Evolutionary conservation across 129 eudicot species (phyloP), one percentile per base, ranked within the genome.

Genomic region (Centrapalus pauciflorus): DNA sequence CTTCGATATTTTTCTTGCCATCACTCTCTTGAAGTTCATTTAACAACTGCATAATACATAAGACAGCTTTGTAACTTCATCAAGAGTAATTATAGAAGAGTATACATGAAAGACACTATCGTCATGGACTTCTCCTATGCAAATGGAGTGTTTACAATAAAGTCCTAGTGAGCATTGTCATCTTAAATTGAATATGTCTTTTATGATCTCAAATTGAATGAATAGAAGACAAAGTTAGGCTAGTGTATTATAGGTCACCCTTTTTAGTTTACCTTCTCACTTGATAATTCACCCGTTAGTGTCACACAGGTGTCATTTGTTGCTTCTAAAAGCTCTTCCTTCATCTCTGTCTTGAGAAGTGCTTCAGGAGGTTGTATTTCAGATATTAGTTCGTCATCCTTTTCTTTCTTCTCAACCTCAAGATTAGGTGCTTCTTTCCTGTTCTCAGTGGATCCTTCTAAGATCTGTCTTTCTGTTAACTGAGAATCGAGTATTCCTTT

Each of bases 261-360:
- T 19, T 25, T 64, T 37, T n/a, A n/a, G n/a, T n/a, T n/a, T 67
- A 67, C 73, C 73, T 67, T 67, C 52, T 67, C 63, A 67, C 51
- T 67, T 67, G 24, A 33, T 51, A 35, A 57, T 35, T 35, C 63
- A 33, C 23, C 49, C 16, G 5, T 21, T 50, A 24, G 35, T 52
- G 72, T 67, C 16, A 34, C 54, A 34, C 51, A 67, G 3, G 48
- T 51, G 49, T 52, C 62, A 19, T 54, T 54, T 38, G 73, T 54
- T 54, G 17, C 64, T 68, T 54, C 61, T 21, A n/a, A 49, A 67
- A 19, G 34, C 33, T 67, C 73, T 54, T 48, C 43, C 10, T 65
- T 29, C 23, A 65, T 49, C 40, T 45, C 69, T 45, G 28, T 65
- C 14, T 48, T 48, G 59, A 30, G 29, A 17, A 32, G 24, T 29